Conservation (phyloP, 495 filamentous ascomycete species). For the Penicillium paxilli region DNA sequence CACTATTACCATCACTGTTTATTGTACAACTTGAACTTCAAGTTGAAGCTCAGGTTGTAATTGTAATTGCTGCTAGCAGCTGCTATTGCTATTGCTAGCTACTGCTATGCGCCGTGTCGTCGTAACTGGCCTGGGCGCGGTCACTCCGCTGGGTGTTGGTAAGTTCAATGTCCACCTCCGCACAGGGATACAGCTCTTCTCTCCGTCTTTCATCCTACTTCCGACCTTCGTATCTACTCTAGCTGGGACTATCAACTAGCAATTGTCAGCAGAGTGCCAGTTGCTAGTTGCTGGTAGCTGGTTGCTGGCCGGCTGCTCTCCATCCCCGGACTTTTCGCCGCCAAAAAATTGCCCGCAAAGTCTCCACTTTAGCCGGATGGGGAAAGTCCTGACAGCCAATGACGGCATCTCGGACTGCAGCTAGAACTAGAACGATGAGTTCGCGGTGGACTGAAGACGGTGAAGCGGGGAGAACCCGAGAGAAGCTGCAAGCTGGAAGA, state of each 20-base stretch:
- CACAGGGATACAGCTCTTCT: neutral
- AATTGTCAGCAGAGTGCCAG: no score
- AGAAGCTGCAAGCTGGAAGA: neutral
- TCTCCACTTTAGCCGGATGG: slow-evolving; percentile 26
- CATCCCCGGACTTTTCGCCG: slow-evolving; percentile 12
- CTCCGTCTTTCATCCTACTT: neutral
- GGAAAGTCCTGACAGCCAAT: slow-evolving; percentile 33
- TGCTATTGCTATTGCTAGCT: slow-evolving; percentile 12
- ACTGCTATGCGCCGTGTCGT: slow-evolving; percentile 86
- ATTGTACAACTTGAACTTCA: no score
- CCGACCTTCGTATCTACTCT: neutral
- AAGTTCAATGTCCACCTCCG: slow-evolving; percentile 13
- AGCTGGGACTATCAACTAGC: neutral
- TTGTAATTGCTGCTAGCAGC: no score
- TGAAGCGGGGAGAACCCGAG: no score
- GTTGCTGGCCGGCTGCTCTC: neutral
- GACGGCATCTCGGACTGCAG: slow-evolving; percentile 15
- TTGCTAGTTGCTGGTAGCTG: no score
- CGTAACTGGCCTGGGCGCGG: slow-evolving; percentile 88
- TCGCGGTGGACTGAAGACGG: no score
- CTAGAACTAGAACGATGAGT: no score
- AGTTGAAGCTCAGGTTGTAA: no score
- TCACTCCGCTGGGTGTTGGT: slow-evolving; percentile 89
- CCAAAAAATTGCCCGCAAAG: slow-evolving; percentile 6
- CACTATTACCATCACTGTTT: no score